Evolutionary conservation across 2,329 filamentous ascomycete genomes (phyloP), one percentile per base, ranked within the genome.

Genomic region (Aureobasidium sp.): DNA sequence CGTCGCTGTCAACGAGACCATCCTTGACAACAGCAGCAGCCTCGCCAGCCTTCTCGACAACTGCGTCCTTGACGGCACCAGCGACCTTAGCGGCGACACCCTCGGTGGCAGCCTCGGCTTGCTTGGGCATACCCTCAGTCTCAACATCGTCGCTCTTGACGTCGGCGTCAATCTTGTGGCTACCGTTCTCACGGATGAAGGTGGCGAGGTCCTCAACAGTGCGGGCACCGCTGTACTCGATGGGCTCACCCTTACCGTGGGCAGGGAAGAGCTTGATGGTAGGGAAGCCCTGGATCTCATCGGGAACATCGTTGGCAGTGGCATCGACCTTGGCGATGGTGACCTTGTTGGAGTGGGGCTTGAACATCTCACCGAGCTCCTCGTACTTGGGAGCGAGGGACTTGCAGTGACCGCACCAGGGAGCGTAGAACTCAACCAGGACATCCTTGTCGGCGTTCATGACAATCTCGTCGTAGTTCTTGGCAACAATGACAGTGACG

Each of bases 251-350:
- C 87, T 99, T 99, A 78, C 84, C 83, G 72, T 91, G 92, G 70
- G 94, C 94, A 67, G 90, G 85, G 88, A 86, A 99, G 69, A 99
- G 85, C 85, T 97, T 97, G 85, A 99, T 97, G 76, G 94, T 99
- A 63, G 94, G 94, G 88, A 99, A 99, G 67, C 94, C 94, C 77
- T 90, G 85, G 73, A 99, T 91, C 81, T 96, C 90, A 77, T 97
- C 93, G 63, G 94, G 94, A 63, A 97, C 90, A 71, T 99, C 94
- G 81, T 99, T 99, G 80, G 80, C 79, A 66, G 94, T 99, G 64
- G 94, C 94, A 73, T 99, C 94, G 69, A 99, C 88, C 88, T 99
- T 99, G 78, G 81, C 88, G 81, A 85, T 85, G 70, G 79, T 83
- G 77, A 84, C 85, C 82, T 86, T 82, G 71, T 81, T 81, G 44